A percentile compares a stretch with the other conserved stretches of the same genome.
These are phyloP conservation scores for Magnusiomyces starmeri DNA, from an alignment of 1,139 yeast genomes.

Conservation along the genomic window DNA sequence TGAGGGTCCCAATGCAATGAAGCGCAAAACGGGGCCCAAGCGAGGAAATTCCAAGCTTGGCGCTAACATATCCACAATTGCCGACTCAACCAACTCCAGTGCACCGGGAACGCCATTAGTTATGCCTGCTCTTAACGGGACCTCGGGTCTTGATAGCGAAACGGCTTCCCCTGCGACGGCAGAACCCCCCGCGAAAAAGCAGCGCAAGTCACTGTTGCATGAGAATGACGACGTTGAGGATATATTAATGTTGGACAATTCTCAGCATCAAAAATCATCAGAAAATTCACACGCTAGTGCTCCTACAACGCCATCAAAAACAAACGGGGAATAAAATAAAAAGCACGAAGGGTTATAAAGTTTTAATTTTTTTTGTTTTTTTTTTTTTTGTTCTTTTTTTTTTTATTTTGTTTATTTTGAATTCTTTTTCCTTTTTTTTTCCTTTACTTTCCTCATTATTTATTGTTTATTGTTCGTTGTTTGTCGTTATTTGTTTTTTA, in stretches of 20 bases:
- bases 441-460: too few species aligned
- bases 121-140: not conserved
- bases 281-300: not conserved
- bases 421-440: not conserved
- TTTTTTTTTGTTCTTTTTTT: not conserved
- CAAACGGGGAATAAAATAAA: not conserved
- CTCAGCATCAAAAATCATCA: not conserved
- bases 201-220: not conserved
- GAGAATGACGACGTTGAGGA: not conserved
- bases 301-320: not conserved
- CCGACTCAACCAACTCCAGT: not conserved
- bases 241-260: not conserved
- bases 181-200: not conserved
- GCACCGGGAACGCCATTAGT: constrained; percentile 1
- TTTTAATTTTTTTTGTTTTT: not conserved
- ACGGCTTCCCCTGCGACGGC: not conserved
- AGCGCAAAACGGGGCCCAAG: constrained; percentile 17
- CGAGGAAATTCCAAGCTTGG: constrained; percentile 3
- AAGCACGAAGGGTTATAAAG: not conserved
- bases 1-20: constrained; percentile 26
- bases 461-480: too few species aligned
- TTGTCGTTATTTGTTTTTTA: too few species aligned
- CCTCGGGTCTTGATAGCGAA: not conserved
- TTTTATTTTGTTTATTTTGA: not conserved
- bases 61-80: not conserved